These are phyloP conservation scores for Priceomyces haplophilus DNA, from an alignment of 805 yeast genomes.

Conservation along the genomic window DNA sequence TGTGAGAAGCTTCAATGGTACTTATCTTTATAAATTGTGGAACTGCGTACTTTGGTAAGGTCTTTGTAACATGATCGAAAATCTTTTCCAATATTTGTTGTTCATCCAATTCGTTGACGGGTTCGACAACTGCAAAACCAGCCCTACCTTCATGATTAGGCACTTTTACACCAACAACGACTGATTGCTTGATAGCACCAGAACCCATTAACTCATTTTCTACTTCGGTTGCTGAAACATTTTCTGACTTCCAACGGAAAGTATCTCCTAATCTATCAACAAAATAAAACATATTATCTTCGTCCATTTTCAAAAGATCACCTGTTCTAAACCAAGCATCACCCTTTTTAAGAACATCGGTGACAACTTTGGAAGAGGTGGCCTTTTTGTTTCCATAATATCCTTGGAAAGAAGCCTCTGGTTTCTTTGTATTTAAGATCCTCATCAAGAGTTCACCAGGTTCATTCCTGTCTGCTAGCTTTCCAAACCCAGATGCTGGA, in stretches of 20 bases:
- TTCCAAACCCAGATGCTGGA: constrained; percentile 59
- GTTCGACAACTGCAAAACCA: constrained; percentile 78
- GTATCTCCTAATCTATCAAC: constrained; percentile 95
- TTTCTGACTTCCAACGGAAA: constrained; percentile 94
- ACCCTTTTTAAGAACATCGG: constrained; percentile 75
- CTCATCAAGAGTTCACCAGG: constrained; percentile 88
- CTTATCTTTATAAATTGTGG: constrained; percentile 80
- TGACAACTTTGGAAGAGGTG: constrained; percentile 69
- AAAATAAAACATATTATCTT: constrained; percentile 69
- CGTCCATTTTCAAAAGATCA: constrained; percentile 71
- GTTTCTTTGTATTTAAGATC: constrained; percentile 58
- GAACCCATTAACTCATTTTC: constrained; percentile 66
- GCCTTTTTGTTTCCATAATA: constrained; percentile 79
- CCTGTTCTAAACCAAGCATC: constrained; percentile 93
- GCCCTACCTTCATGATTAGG: constrained; percentile 93
- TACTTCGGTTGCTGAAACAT: constrained; percentile 90
- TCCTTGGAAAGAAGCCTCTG: constrained; percentile 84
- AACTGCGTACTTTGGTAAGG: constrained; percentile 79
- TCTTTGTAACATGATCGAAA: constrained; percentile 25
- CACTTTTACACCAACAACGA: constrained; percentile 83
- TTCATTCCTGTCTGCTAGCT: constrained; percentile 51
- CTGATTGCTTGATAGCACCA: constrained; percentile 55
- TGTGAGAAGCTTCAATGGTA: constrained; percentile 65
- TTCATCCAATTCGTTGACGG: constrained; percentile 33
- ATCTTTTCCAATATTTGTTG: constrained; percentile 27